Base-by-base conservation (phyloP, 805 yeast species). In the Tetrapisispora iriomotensis region DNA sequence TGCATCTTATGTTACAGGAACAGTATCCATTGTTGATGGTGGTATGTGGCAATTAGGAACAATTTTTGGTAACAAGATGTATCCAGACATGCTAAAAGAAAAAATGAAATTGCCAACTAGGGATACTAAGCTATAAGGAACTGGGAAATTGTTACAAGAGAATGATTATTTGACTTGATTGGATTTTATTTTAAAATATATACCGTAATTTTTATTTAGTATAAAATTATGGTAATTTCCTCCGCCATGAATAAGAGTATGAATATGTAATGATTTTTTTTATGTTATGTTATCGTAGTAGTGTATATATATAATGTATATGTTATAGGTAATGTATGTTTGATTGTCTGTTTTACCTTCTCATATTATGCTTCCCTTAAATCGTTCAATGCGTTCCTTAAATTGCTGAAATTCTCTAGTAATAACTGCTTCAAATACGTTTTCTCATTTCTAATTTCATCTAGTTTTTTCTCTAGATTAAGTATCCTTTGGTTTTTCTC, bases 21-120 rank as follows among this genome's bases (percentile, higher is more conserved):
- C 86, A 4, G 66, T 79, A 13, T 70, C 75, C 28, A 81, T 85
- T 14, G 95, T 90, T 5, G 97, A 88, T 62, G 96, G 96, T 38
- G 97, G 80, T 2, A 69, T 74, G 42, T 87, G 96, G 95, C 95
- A 85, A 55, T 66, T 77, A 56, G 86, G 88, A 12, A 60, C 63
- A 10, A 43, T 58, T 40, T 46, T 64, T 34, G 51, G 58, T 22
- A 43, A 60, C 21, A 56, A 60, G 26, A 51, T 62, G 46, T 74
- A 74, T 46, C 81, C 82, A 7, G 65, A 67, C 2, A 44, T 41
- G 8, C 43, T 75, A 41, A 43, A 49, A 12, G 36, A 61, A 14
- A 56, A 61, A 9, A 58, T 54, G 29, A 59, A 61, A 34, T 54
- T 70, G 8, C 31, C 37, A 3, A 27, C 15, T 8, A 27, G 29